Conservation (phyloP, 257 asterid genomes). For the Verbascum thapsus region DNA sequence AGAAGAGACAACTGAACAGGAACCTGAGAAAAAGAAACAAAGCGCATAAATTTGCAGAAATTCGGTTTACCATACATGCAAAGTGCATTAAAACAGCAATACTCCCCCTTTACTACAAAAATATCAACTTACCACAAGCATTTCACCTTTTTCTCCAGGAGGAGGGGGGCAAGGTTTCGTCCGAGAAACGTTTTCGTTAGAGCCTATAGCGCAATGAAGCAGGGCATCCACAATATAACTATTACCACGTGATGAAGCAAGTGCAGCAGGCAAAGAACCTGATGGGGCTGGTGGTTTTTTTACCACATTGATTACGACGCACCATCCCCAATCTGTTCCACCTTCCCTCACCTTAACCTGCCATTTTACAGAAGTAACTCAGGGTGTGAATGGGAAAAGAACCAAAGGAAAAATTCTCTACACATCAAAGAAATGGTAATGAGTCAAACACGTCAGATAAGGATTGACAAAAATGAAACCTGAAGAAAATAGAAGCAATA, state of each 20-base stretch:
- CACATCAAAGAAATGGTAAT: conserved; percentile 4
- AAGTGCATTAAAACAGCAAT: conserved; percentile 8
- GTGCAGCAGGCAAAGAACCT: conserved; percentile 84
- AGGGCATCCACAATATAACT: conserved; percentile 83
- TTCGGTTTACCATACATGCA: conserved; percentile 12
- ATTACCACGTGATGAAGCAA: conserved; percentile 82
- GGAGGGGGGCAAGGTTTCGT: conserved; percentile 89
- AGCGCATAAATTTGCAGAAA: conserved; percentile 22
- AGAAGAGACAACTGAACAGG: conserved; percentile 93
- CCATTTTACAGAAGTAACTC: conserved; percentile 32
- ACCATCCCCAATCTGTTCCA: conserved; percentile 99
- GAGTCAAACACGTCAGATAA: conserved; percentile 1
- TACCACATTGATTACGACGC: conserved; percentile 92
- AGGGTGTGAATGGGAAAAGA: conserved; percentile 14
- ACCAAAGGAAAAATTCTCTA: not conserved
- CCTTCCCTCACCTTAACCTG: conserved; percentile 95
- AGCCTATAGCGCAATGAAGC: conserved; percentile 83
- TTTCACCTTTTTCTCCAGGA: conserved; percentile 95
- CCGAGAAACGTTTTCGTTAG: conserved; percentile 73
- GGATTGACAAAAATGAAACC: conserved; percentile 22
- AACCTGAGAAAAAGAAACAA: conserved; percentile 54
- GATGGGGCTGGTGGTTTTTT: conserved; percentile 63
- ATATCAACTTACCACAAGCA: conserved; percentile 84
- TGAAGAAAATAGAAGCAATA: conserved; percentile 16
- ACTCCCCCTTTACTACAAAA: conserved; percentile 5